Evolutionary conservation across 1,284 basidiomycete species (phyloP).

Genomic region (Fomitopsis pinicola): DNA sequence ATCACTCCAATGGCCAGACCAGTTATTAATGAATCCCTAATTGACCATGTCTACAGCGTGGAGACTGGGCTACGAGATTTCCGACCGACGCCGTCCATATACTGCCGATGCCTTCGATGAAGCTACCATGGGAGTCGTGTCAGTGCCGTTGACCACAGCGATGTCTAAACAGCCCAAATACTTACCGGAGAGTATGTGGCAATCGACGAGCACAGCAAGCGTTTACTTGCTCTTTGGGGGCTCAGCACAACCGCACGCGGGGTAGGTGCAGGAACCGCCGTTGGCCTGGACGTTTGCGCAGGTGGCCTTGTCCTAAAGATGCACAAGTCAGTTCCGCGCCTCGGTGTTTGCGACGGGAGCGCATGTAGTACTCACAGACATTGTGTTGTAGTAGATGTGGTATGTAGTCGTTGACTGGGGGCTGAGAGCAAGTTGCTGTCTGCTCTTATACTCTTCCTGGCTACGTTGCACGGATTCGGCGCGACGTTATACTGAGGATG

Average conservation of each 20-base stretch:
- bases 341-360: neutral
- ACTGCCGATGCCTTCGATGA: neutral
- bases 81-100: too few relatives aligned
- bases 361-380: neutral
- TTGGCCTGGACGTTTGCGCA: constrained; percentile 2
- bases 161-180: neutral
- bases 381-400: neutral
- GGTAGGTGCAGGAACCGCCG: neutral
- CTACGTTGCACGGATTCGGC: neutral
- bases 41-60: too few relatives aligned
- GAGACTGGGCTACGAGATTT: too few relatives aligned
- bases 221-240: neutral
- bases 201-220: neutral
- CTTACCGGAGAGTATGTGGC: neutral
- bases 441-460: neutral
- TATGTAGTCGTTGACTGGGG: neutral
- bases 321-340: neutral
- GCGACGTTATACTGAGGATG: neutral
- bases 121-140: neutral
- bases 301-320: neutral
- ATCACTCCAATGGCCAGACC: too few relatives aligned
- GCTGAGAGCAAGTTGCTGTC: neutral
- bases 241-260: neutral
- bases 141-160: neutral
- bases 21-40: too few relatives aligned